These are phyloP conservation scores for Yarrowia keelungensis DNA, from an alignment of 805 yeast species.

Conservation along the genomic window DNA sequence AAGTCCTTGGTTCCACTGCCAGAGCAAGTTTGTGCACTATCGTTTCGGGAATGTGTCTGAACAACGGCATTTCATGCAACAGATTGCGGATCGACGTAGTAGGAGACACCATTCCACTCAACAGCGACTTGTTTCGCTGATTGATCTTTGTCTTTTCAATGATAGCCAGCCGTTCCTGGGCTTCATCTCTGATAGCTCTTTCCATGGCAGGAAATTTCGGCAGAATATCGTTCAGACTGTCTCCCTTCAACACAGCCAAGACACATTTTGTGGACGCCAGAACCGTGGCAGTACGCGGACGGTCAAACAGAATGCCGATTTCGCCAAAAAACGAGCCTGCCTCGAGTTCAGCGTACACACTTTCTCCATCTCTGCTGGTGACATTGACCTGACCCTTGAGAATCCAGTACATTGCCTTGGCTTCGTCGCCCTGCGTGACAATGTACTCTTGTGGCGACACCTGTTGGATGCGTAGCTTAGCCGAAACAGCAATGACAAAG, in stretches of 20 bases:
- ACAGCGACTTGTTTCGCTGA: background rate
- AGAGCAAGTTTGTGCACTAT: slow-evolving; percentile 70
- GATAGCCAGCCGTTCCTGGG: slow-evolving; percentile 76
- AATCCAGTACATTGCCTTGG: slow-evolving; percentile 81
- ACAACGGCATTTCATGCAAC: slow-evolving; percentile 64
- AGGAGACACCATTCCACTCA: slow-evolving; percentile 29
- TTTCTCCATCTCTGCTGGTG: slow-evolving; percentile 78
- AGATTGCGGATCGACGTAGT: slow-evolving; percentile 57
- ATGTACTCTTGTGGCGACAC: slow-evolving; percentile 73
- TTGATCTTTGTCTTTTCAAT: slow-evolving; percentile 62
- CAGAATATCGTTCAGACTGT: slow-evolving; percentile 63
- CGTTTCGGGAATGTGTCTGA: slow-evolving; percentile 62
- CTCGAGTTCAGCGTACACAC: slow-evolving; percentile 70
- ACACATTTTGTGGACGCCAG: slow-evolving; percentile 71
- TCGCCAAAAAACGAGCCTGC: slow-evolving; percentile 81
- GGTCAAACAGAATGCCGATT: slow-evolving; percentile 74
- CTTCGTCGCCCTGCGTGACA: slow-evolving; percentile 73
- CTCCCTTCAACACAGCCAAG: slow-evolving; percentile 71
- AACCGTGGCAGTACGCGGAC: slow-evolving; percentile 82
- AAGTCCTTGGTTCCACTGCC: slow-evolving; percentile 63
- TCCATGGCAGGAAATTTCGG: slow-evolving; percentile 71
- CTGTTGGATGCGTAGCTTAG: slow-evolving; percentile 64
- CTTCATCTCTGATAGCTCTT: slow-evolving; percentile 75
- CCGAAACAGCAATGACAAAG: slow-evolving; percentile 65
- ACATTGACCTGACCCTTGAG: slow-evolving; percentile 78